phyloP scores from a whole-genome alignment of 345 rosid species.

The Euclidium syriacum region DNA sequence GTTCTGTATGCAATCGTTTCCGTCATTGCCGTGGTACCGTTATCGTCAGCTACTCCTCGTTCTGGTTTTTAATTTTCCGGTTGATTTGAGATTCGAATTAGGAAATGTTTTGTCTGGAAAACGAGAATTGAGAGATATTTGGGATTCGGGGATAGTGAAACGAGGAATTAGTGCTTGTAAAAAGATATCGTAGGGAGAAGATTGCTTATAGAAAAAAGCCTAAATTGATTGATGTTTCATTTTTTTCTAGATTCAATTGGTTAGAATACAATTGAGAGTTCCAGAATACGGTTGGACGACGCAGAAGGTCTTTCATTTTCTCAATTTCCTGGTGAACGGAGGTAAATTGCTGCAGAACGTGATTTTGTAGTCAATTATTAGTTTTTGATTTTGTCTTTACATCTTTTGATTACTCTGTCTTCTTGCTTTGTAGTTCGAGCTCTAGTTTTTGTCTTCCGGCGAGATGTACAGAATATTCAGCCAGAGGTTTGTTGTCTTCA shows the following conservation, averaged over 20 bases:
- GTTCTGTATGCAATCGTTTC: conserved; percentile 50
- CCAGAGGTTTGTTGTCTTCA: conserved; percentile 43
- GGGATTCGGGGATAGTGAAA: not conserved
- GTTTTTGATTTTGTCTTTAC: not conserved
- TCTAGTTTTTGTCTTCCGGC: conserved; percentile 60
- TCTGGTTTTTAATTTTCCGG: not conserved
- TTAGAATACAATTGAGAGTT: conserved; percentile 76
- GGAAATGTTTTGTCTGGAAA: not conserved
- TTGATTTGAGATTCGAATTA: conserved; percentile 1
- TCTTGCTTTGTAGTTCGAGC: conserved; percentile 54
- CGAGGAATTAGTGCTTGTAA: not conserved
- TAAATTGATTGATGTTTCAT: not conserved
- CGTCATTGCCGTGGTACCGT: conserved; percentile 48
- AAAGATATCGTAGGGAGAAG: not conserved
- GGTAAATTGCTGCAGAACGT: conserved; percentile 33
- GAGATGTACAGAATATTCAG: conserved; percentile 49
- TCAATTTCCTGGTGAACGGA: conserved; percentile 89
- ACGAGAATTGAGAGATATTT: not conserved
- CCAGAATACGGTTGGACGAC: conserved; percentile 97
- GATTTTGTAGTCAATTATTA: not conserved
- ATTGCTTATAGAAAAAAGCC: not conserved
- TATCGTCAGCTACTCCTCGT: not conserved
- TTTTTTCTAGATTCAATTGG: conserved; percentile 57
- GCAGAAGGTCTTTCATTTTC: conserved; percentile 89
- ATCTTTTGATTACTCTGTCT: not conserved